Evolutionary conservation across 2,329 filamentous ascomycete genomes (phyloP).

Genomic region (Botryotinia convoluta): DNA sequence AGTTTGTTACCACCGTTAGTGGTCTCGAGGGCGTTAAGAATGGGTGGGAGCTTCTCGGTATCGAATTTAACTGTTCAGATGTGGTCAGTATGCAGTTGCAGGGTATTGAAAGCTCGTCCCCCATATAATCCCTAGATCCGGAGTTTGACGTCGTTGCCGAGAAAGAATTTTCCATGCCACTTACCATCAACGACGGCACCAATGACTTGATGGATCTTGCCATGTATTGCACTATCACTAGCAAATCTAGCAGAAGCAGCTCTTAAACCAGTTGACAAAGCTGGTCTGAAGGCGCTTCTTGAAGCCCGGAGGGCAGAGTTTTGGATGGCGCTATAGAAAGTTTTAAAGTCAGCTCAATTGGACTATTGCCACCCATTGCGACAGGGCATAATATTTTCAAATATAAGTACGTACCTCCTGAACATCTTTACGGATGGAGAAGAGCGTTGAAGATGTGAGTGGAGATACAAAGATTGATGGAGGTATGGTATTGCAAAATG

Average conservation of each 20-base stretch:
- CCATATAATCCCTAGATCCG: constrained; percentile 21
- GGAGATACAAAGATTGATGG: constrained; percentile 52
- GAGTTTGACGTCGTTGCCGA: constrained; percentile 31
- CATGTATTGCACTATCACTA: constrained; percentile 57
- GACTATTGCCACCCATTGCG: constrained; percentile 28
- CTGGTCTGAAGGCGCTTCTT: constrained; percentile 57
- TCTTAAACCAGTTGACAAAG: constrained; percentile 54
- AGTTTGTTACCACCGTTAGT: constrained; percentile 92
- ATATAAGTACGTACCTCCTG: constrained; percentile 65
- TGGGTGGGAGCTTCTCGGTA: constrained; percentile 84
- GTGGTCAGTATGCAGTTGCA: constrained; percentile 36
- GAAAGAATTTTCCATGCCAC: constrained; percentile 45
- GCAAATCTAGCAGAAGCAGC: constrained; percentile 52
- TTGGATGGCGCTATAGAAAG: constrained; percentile 59
- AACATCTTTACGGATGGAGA: constrained; percentile 74
- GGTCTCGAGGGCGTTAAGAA: constrained; percentile 95
- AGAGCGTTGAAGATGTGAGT: constrained; percentile 61
- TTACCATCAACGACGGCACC: constrained; percentile 98
- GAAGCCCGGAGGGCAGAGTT: constrained; percentile 60
- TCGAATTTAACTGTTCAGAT: constrained; percentile 85
- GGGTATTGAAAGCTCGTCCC: constrained; percentile 23
- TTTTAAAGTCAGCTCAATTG: constrained; percentile 50
- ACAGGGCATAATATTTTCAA: constrained; percentile 29
- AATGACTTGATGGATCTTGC: constrained; percentile 82
- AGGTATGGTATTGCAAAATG: constrained; percentile 28